Base-by-base conservation (phyloP, 768 basidiomycete genomes). In the Amanita subjunquillea region DNA sequence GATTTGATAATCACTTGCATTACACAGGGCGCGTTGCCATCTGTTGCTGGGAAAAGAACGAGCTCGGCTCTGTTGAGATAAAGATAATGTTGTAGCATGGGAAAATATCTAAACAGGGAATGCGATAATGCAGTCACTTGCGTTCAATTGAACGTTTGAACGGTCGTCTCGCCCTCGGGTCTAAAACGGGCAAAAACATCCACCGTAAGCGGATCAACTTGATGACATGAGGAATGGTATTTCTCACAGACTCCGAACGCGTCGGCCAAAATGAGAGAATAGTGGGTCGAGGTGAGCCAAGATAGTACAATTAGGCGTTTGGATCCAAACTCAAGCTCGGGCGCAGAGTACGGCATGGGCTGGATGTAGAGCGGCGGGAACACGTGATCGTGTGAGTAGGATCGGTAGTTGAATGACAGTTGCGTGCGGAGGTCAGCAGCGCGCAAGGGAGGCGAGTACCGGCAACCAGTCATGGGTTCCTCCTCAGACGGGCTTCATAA, bases 401-500 rank as follows among this genome's bases (percentile, higher is more conserved):
- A 36, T 17, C 9, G 32, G 29, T 22, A 37, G 42, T 45, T 45
- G 51, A 52, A 52, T n/a, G 30, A 17, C 42, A 8, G 20, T 38
- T 3, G 17, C 8, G 32, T 38, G 32, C 12, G 4, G 43, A 23
- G 30, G 3, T 3, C 4, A 10, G 32, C 29, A 25, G 51, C 45
- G 51, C 42, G 51, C 50, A 52, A 53, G 44, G 43, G 43, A 46
- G 53, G 53, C 53, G 34, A 49, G 47, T 47, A 54, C 15, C 46
- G 13, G 51, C 51, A 38, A 54, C 56, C 57, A 59, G 61, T 64
- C 65, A 74, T 74, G 73, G 66, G 69, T 55, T 65, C 69, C 58
- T 59, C 68, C 30, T 72, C 71, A 39, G 66, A 69, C 60, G 73
- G 69, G 53, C 58, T 63, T 47, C 66, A 71, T 36, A 57, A 56